Evolutionary conservation across 148 eudicot genomes (phyloP), one percentile per base, ranked within the genome.

Genomic region (Camellia lanceoleosa): DNA sequence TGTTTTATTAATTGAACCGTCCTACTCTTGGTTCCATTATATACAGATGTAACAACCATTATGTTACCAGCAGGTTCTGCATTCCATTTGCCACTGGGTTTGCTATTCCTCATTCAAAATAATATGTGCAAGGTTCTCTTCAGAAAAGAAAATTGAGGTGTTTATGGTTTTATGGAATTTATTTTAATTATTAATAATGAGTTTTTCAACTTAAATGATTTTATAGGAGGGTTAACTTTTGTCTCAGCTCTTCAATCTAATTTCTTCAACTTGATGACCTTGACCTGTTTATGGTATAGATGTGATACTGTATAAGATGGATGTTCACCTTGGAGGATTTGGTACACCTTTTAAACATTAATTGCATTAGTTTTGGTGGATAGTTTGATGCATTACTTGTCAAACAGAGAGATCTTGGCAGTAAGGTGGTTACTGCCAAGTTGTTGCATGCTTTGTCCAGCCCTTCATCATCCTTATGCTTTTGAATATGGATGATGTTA

Each of bases 1-100:
- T 12, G 30, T 56, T 41, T 72, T 76, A 20, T 43, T 63, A 12
- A 13, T 9, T 76, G 67, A 43, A 60, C 78, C 11, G 9, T n/a
- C 67, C 42, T 61, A 44, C 18, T 76, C 19, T 47, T 63, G n/a
- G 6, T 63, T 52, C 7, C 30, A 47, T 30, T 51, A 9, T 81
- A n/a, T 56, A 42, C 44, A 43, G 43, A 20, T 67, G 55, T 79
- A 23, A 70, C 42, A 19, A 43, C 43, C 64, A 16, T 79, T 44
- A 41, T n/a, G 20, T 52, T 54, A 44, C 59, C 44, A 79, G 71
- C 58, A 61, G 49, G 54, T 56, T 30, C 38, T 81, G 67, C 18
- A 58, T 73, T 81, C 49, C 20, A n/a, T 56, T 63, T 68, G 49
- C 69, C 42, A 68, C 43, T 16, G 71, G 74, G 63, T 46, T 70